Evolutionary conservation across 257 asterid species (phyloP).

Genomic region (Ligustrum vulgare): DNA sequence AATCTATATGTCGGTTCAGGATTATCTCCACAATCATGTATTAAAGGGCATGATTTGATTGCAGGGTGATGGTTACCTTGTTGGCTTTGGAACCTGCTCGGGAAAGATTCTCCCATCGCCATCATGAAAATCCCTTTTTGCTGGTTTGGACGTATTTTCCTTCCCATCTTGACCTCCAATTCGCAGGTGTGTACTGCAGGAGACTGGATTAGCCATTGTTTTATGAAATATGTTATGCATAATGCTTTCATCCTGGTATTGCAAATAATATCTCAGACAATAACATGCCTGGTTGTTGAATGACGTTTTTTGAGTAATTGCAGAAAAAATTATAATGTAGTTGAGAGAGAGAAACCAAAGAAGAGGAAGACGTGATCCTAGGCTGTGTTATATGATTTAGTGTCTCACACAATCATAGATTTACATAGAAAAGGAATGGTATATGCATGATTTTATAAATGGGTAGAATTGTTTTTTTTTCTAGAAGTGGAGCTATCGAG

Average conservation of each 20-base stretch:
- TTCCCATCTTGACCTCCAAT: neutral
- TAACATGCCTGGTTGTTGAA: conserved; percentile 8
- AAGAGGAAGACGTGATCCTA: neutral
- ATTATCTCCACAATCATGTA: neutral
- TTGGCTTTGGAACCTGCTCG: conserved; percentile 68
- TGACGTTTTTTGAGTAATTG: conserved; percentile 1
- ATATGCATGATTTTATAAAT: neutral
- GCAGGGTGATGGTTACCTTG: conserved; percentile 65
- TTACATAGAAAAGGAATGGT: neutral
- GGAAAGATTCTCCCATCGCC: conserved; percentile 64
- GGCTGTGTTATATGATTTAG: neutral
- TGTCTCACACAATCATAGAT: neutral
- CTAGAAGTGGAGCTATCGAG: neutral
- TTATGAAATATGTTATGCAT: neutral
- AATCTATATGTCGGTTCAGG: neutral
- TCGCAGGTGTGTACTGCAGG: conserved; percentile 1
- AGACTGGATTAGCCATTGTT: conserved; percentile 3
- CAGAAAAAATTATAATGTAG: neutral
- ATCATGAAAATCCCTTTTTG: conserved; percentile 21
- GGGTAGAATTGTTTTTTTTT: too few species aligned
- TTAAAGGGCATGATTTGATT: conserved; percentile 15
- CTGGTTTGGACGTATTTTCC: neutral
- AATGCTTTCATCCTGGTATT: conserved; percentile 1
- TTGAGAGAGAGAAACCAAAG: neutral
- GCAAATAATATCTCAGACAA: neutral